phyloP scores from a whole-genome alignment of 208 protist genomes.

The Leishmania major region DNA sequence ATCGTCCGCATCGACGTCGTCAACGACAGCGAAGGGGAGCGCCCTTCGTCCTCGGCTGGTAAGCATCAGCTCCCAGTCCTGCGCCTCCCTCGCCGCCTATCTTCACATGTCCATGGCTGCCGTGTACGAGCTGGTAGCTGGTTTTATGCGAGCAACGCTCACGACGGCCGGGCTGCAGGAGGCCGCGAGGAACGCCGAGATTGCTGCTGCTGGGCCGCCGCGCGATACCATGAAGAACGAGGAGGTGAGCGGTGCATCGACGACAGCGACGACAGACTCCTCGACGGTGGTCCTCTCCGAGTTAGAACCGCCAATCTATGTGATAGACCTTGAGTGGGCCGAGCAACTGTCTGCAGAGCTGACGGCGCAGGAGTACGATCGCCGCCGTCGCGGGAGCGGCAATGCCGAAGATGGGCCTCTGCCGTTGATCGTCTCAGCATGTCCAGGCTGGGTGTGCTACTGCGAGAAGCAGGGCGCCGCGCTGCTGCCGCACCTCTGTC shows the following conservation, averaged over 20 bases:
- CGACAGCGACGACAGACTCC: background rate
- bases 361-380: constrained; percentile 80
- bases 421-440: constrained; percentile 95
- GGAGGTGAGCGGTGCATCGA: background rate
- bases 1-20: background rate
- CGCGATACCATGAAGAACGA: background rate
- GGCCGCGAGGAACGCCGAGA: background rate
- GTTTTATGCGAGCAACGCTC: constrained; percentile 66
- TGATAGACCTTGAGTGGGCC: constrained; percentile 86
- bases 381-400: background rate
- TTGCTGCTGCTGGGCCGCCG: background rate
- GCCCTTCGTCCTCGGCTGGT: constrained; percentile 70
- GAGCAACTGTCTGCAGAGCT: constrained; percentile 75
- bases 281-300: background rate
- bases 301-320: constrained; percentile 31
- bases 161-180: constrained; percentile 1
- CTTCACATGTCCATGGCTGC: constrained; percentile 46
- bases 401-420: constrained; percentile 31
- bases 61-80: constrained; percentile 92
- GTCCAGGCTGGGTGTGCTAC: constrained; percentile 98
- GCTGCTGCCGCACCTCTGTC: constrained; percentile 94
- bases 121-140: constrained; percentile 58
- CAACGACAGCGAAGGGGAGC: background rate
- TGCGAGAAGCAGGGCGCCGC: constrained; percentile 96
- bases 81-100: constrained; percentile 90